These are phyloP conservation scores for Terfezia claveryi DNA, from an alignment of 495 filamentous ascomycete genomes.

Conservation along the genomic window DNA sequence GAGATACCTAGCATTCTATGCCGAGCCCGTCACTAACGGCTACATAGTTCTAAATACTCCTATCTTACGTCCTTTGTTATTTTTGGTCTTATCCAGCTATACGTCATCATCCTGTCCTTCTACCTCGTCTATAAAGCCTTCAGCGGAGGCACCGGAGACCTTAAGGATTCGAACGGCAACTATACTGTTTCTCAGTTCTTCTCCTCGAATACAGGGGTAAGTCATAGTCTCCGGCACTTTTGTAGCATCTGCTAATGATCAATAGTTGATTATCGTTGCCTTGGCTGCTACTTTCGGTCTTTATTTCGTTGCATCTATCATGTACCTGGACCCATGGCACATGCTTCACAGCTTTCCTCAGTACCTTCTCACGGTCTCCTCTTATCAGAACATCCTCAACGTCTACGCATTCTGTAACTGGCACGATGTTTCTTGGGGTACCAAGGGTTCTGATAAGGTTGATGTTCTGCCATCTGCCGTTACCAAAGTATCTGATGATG, in stretches of 20 bases:
- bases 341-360: constrained; percentile 97
- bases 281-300: constrained; percentile 87
- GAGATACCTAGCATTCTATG: no score
- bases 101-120: constrained; percentile 69
- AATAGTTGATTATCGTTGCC: constrained; percentile 60
- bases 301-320: constrained; percentile 93
- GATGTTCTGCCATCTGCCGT: constrained; percentile 80
- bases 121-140: constrained; percentile 79
- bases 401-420: constrained; percentile 99
- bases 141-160: constrained; percentile 26
- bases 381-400: constrained; percentile 97
- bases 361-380: constrained; percentile 87
- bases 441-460: constrained; percentile 94
- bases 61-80: constrained; percentile 78
- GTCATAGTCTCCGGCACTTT: background rate
- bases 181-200: constrained; percentile 52
- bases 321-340: constrained; percentile 98
- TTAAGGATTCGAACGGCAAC: constrained; percentile 29
- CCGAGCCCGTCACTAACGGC: constrained; percentile 9
- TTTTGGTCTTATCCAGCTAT: constrained; percentile 73
- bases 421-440: constrained; percentile 99
- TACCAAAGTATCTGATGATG: constrained; percentile 60
- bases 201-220: constrained; percentile 34
- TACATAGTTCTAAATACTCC: constrained; percentile 46
- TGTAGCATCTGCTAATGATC: constrained; percentile 20